These are phyloP conservation scores for Hyaloscypha variabilis DNA, from an alignment of 495 filamentous ascomycete genomes.

Conservation along the genomic window DNA sequence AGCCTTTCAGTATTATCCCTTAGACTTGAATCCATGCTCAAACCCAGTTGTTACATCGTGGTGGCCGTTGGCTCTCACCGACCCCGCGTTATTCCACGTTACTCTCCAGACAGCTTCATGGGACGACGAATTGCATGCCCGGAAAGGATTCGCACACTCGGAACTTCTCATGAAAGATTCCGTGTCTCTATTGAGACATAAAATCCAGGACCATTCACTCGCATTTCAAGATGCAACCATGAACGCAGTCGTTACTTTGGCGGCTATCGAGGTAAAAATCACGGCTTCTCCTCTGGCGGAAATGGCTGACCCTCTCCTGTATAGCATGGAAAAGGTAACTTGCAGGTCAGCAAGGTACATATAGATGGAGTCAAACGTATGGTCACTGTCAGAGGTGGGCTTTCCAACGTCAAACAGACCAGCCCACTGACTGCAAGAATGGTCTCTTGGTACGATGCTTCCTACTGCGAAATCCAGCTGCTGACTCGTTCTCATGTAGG, in stretches of 20 bases:
- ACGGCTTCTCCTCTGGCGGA: neutral
- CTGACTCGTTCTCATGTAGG: conserved; percentile 35
- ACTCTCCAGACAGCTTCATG: conserved; percentile 55
- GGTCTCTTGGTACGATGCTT: conserved; percentile 47
- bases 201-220: conserved; percentile 42
- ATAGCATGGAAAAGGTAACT: conserved; percentile 54
- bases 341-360: conserved; percentile 45
- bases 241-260: conserved; percentile 56
- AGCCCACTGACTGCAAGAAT: conserved; percentile 55
- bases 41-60: conserved; percentile 57
- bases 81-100: conserved; percentile 56
- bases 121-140: conserved; percentile 50
- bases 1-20: conserved; percentile 56
- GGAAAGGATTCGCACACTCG: conserved; percentile 48
- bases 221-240: conserved; percentile 56
- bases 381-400: conserved; percentile 50
- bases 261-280: conserved; percentile 50
- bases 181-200: conserved; percentile 47
- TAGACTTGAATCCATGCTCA: conserved; percentile 47
- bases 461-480: conserved; percentile 7
- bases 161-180: conserved; percentile 56
- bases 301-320: neutral
- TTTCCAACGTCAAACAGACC: conserved; percentile 45
- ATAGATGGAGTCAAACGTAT: conserved; percentile 51
- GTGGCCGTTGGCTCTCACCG: conserved; percentile 54